A percentile compares a stretch with the other conserved stretches of the same genome.
Evolutionary conservation across 805 yeast species (phyloP).

Genomic region (Nakazawaea ernobii): DNA sequence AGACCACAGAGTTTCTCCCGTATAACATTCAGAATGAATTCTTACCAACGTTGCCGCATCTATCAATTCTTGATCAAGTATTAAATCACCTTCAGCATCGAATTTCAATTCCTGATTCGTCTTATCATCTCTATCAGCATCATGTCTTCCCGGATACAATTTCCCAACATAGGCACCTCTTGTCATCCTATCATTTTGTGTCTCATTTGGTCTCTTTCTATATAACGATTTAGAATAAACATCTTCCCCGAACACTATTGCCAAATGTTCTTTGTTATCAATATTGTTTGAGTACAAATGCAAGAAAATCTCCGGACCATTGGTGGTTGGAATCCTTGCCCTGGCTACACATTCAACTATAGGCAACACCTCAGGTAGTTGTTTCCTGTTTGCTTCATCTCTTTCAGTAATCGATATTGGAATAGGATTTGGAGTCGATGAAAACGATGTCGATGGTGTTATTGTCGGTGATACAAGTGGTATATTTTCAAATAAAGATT

Average conservation of each 20-base stretch:
- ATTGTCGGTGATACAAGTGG: constrained; percentile 36
- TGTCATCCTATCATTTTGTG: constrained; percentile 95
- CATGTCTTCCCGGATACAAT: constrained; percentile 76
- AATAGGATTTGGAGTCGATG: constrained; percentile 21
- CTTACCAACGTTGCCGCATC: constrained; percentile 62
- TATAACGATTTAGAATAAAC: constrained; percentile 75
- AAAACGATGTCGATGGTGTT: constrained; percentile 23
- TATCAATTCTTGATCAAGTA: constrained; percentile 25
- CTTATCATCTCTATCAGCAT: constrained; percentile 57
- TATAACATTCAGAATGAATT: constrained; percentile 95
- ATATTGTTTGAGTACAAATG: constrained; percentile 83
- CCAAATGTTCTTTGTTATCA: constrained; percentile 91
- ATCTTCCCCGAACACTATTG: constrained; percentile 93
- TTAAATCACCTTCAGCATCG: constrained; percentile 32
- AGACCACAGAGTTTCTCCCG: constrained; percentile 99
- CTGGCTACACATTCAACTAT: constrained; percentile 82
- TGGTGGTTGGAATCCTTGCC: constrained; percentile 94
- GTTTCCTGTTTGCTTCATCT: constrained; percentile 25
- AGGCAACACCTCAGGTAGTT: constrained; percentile 57
- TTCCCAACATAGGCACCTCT: constrained; percentile 95
- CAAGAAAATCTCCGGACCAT: constrained; percentile 88
- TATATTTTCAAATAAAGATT: constrained; percentile 26
- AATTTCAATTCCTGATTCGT: constrained; percentile 33
- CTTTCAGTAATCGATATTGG: constrained; percentile 14
- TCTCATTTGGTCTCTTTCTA: constrained; percentile 55